phyloP scores from a whole-genome alignment of 805 yeast genomes.

The Metschnikowia matae region DNA sequence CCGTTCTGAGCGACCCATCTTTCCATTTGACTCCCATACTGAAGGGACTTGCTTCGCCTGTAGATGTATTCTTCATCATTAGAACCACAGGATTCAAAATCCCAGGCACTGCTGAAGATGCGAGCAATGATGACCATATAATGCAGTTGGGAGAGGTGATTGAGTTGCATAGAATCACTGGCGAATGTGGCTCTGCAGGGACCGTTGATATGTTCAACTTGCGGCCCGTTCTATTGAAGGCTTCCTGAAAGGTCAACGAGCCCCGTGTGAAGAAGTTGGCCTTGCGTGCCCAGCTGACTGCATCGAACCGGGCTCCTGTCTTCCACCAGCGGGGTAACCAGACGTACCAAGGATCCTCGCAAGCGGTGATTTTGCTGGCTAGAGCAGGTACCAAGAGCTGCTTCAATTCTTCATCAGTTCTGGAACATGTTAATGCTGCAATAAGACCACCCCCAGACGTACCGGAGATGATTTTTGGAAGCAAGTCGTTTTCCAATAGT shows the following conservation, averaged over 20 bases:
- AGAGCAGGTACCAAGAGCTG: constrained; percentile 55
- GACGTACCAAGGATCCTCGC: constrained; percentile 56
- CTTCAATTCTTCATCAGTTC: constrained; percentile 63
- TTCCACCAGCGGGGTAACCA: constrained; percentile 64
- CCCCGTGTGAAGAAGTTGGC: constrained; percentile 69
- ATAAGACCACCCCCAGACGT: constrained; percentile 80
- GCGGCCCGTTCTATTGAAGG: constrained; percentile 64
- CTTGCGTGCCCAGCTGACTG: constrained; percentile 69
- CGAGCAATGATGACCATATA: constrained; percentile 74
- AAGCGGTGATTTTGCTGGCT: constrained; percentile 62
- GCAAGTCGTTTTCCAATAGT: constrained; percentile 56
- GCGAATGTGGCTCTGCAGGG: constrained; percentile 79
- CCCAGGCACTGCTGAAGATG: constrained; percentile 82
- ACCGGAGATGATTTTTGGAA: constrained; percentile 70
- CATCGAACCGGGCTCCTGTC: constrained; percentile 77
- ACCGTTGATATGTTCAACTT: constrained; percentile 71
- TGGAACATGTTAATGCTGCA: constrained; percentile 66
- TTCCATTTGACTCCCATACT: constrained; percentile 73
- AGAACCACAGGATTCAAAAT: constrained; percentile 74
- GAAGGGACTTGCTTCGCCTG: constrained; percentile 52
- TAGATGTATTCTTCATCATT: constrained; percentile 56
- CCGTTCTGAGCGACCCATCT: constrained; percentile 77
- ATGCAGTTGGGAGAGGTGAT: constrained; percentile 77
- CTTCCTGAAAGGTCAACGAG: constrained; percentile 67
- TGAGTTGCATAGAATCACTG: constrained; percentile 72